Base-by-base conservation (phyloP, 2,329 filamentous ascomycete genomes). In the Scedosporium apiospermum region DNA sequence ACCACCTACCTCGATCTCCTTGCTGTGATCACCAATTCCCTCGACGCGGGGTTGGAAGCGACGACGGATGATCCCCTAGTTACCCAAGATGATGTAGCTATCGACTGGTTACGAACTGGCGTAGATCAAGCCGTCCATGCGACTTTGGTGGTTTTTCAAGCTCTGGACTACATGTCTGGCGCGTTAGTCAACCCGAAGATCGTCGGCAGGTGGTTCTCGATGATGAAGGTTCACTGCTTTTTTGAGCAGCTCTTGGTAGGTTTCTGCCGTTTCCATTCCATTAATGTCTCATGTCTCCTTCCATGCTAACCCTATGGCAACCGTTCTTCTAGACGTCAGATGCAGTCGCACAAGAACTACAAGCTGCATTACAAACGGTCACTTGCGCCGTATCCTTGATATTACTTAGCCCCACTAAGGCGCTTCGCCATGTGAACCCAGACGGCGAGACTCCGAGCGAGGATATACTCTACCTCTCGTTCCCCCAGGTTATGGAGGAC, bases 91-190 rank as follows among this genome's bases (percentile, higher is more conserved):
- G 80, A 83, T 42, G 67, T 83, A 10, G 80, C 83, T 64, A 58
- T 81, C 6, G 78, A 82, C 60, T 93, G 88, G 85, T 74, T 82
- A 26, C 80, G 81, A 62, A 85, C 81, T 4, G 76, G 86, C 27
- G 76, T 92, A 23, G 84, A 86, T 14, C 91, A 96, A 72, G 81
- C 88, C 53, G 78, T 89, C 46, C 89, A 95, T 70, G 82, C 88
- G 49, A 78, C 95, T 73, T 87, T 91, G 58, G 79, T 92, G 16
- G 76, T 91, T 26, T 90, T 93, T 67, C 82, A 91, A 66, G 79
- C 89, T n/a, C 75, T 91, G 41, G 87, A 89, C 65, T 75, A 82
- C 57, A 80, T 82, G 60, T 72, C 78, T 44, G 75, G 76, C 18
- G 73, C 79, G 57, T 82, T 90, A 67, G 78, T 85, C 12, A 78